phyloP scores from a whole-genome alignment of 176 grass and related monocot species.

The Musa itinerans region DNA sequence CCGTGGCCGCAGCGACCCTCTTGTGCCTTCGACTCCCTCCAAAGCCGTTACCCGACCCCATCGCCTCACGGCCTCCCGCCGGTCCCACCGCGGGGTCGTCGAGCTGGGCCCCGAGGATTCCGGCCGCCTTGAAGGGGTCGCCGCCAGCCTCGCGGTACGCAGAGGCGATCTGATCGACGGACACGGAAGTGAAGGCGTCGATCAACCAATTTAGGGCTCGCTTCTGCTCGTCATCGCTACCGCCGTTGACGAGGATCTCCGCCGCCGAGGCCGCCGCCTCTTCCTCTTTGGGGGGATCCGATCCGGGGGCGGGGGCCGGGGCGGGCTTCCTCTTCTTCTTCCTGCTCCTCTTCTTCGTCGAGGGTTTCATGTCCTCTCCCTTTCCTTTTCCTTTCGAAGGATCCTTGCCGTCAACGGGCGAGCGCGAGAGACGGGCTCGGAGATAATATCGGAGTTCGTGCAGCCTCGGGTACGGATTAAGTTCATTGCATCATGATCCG shows the following conservation, averaged over 20 bases:
- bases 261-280: not conserved
- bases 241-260: constrained; percentile 7
- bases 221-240: constrained; percentile 1
- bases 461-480: too few species aligned
- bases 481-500: too few species aligned
- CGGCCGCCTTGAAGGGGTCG: constrained; percentile 53
- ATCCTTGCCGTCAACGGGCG: not conserved
- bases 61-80: too few species aligned
- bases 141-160: constrained; percentile 46
- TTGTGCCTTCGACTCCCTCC: constrained; percentile 32
- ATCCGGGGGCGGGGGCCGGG: not conserved
- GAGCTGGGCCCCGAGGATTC: constrained; percentile 41
- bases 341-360: constrained; percentile 36
- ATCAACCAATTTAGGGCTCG: constrained; percentile 55
- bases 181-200: constrained; percentile 46
- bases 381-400: not conserved
- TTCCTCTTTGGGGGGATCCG: not conserved
- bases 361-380: constrained; percentile 28
- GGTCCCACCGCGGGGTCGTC: constrained; percentile 13
- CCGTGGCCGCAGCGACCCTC: constrained; percentile 32
- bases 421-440: not conserved
- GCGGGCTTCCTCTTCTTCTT: constrained; percentile 40
- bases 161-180: constrained; percentile 62
- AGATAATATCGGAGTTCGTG: not conserved
- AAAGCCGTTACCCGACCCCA: constrained; percentile 9